Evolutionary conservation across 805 yeast species (phyloP), one percentile per base, ranked within the genome.

Genomic region (Yamadazyma takamatsuzukensis): DNA sequence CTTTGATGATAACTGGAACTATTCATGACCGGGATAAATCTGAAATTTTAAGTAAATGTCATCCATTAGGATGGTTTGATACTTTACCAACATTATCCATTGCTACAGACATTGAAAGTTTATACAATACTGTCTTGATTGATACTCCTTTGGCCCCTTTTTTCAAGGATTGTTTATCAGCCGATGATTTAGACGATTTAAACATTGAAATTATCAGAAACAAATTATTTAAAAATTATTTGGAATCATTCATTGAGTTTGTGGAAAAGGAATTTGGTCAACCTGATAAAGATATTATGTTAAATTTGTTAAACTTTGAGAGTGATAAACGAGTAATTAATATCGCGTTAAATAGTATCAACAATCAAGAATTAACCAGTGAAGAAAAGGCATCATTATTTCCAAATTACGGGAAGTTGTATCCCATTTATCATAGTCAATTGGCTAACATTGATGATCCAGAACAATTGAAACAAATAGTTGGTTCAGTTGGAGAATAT

Each of bases 91-190:
- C 97, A 0, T 71, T 93, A 37, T 77, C 93, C 11, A 93, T 90
- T 30, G 97, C 97, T 29, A 87, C 96, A 2, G 97, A 90, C 59
- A 78, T 90, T 36, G 96, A 88, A 49, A 78, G 93, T n/a, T 72
- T 93, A 49, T 93, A 90, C 64, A 83, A 83, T 50, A 84, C 94
- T 1, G 98, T 93, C 10, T 69, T 93, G 38, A 82, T 93, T 34
- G 99, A 93, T 61, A 93, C 98, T 5, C 99, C 99, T 4, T 74
- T 93, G 54, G 97, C 98, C 1, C 95, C 96, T 25, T 93, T 89
- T 63, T 93, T 93, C 70, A 82, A 86, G 54, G 86, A 83, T 53
- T 86, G 96, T 57, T 70, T 93, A 39, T 71, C 84, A 10, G 88
- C 83, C 14, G 88, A 85, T 46, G 96, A 88, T 60, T 72, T 93